Conservation (phyloP, 805 yeast genomes). For the Sugiyamaella floridensis region DNA sequence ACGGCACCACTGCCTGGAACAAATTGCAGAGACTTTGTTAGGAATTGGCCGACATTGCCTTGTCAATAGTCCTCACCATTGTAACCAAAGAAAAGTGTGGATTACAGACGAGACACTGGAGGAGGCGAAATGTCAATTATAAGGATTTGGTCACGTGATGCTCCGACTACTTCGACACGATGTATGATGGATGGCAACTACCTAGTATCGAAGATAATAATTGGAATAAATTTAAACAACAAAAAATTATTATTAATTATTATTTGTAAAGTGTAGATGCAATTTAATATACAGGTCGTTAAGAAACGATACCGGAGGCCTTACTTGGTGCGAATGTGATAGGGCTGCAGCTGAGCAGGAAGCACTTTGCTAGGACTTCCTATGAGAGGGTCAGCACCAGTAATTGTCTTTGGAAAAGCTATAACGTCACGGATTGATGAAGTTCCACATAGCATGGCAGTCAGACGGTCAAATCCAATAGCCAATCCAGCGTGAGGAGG, state of each 20-base stretch:
- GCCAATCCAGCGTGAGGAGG: slow-evolving; percentile 99
- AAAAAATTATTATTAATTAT: too few species aligned
- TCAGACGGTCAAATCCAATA: slow-evolving; percentile 85
- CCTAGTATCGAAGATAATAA: too few species aligned
- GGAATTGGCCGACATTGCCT: not conserved
- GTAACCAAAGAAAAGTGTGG: not conserved
- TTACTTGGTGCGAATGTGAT: slow-evolving; percentile 38
- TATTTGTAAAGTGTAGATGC: too few species aligned
- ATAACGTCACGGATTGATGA: slow-evolving; percentile 83
- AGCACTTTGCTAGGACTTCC: slow-evolving; percentile 70
- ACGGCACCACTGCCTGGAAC: slow-evolving; percentile 10
- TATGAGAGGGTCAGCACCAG: slow-evolving; percentile 84
- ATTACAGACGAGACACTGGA: not conserved
- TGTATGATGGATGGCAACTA: too few species aligned
- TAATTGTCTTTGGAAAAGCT: slow-evolving; percentile 89
- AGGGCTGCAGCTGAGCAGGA: slow-evolving; percentile 44
- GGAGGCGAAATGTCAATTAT: not conserved
- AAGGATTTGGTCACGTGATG: not conserved
- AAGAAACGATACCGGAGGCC: slow-evolving; percentile 7
- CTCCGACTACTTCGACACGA: not conserved
- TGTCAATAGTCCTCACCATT: not conserved
- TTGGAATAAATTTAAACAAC: too few species aligned
- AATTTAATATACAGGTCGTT: not conserved
- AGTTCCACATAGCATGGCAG: slow-evolving; percentile 81
- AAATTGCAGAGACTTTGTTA: slow-evolving; percentile 9